Base-by-base conservation (phyloP, 768 basidiomycete species). In the Lanmaoa pseudosensibilis region DNA sequence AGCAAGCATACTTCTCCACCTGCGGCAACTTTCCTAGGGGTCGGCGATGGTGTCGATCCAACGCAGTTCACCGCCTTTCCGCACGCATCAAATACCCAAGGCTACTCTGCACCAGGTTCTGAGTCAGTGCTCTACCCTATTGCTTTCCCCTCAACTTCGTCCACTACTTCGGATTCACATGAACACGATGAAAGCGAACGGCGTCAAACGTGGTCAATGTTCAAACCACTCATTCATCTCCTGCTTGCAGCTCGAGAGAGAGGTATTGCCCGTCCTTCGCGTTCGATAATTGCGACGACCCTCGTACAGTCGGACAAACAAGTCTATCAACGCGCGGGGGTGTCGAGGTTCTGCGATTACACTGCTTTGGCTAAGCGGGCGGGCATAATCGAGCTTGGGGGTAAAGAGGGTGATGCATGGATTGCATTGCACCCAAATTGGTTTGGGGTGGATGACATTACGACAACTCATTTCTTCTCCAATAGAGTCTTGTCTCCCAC, bases 241-340 rank as follows among this genome's bases (percentile, higher is more conserved):
- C 50, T 72, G 33, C 50, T 71, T 18, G 59, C 55, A 34, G 63
- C 59, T 23, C 67, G 62, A 33, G 56, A 58, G 16, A 70, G 67
- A 6, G 79, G 78, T 5, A 54, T 66, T 27, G 0, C 38, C 27
- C 72, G 62, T 18, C 73, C 80, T 13, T 65, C 71, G 5, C 77
- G 80, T n/a, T 76, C 78, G 16, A 56, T 9, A 1, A 55, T 84
- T 19, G 77, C 75, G 5, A 0, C 61, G 15, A 70, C 72, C 15
- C 65, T 84, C 2, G 8, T 61, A n/a, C 47, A 64, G 30, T 32
- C 18, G 21, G 72, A 76, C 44, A 66, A 66, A 18, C 44, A 58
- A 25, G 41, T 60, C 30, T 73, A 74, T 52, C 40, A 41, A 43
- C 67, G 61, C 15, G 67, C 46, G 0, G 74, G 74, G 5, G 71